A percentile compares a stretch with the other conserved stretches of the same genome.
These are phyloP conservation scores for Colletotrichum lentis DNA, from an alignment of 2,329 filamentous ascomycete genomes.

Conservation along the genomic window DNA sequence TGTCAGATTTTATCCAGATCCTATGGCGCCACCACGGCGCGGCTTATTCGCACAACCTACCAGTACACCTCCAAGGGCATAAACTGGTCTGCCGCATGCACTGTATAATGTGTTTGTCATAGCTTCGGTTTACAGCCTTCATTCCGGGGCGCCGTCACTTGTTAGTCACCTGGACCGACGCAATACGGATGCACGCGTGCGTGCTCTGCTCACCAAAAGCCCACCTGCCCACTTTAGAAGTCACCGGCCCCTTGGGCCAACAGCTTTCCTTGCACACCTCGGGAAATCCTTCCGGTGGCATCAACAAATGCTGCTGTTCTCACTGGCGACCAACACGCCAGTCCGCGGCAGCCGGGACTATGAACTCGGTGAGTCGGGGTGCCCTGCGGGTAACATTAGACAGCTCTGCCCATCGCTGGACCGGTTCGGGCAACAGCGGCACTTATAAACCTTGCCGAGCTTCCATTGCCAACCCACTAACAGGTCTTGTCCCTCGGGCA, in stretches of 20 bases:
- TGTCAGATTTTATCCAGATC: conserved; percentile 10
- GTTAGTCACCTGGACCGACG: conserved; percentile 6
- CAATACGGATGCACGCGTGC: conserved; percentile 8
- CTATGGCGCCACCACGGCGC: conserved; percentile 15
- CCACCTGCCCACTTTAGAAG: conserved; percentile 5
- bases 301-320: conserved; percentile 23
- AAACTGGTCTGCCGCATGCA: conserved; percentile 3
- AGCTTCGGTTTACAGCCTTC: neutral
- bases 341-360: neutral
- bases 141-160: neutral
- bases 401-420: conserved; percentile 14
- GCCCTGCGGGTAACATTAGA: conserved; percentile 13
- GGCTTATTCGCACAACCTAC: conserved; percentile 12
- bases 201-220: neutral
- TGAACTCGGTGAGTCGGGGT: conserved; percentile 15
- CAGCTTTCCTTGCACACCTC: conserved; percentile 11
- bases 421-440: conserved; percentile 24
- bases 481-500: conserved; percentile 2
- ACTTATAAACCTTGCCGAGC: conserved; percentile 21
- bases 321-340: conserved; percentile 12
- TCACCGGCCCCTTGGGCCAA: conserved; percentile 4
- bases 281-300: conserved; percentile 10
- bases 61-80: conserved; percentile 9
- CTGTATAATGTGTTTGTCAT: neutral
- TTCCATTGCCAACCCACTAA: neutral